Base-by-base conservation (phyloP, 192 early-diverging fungal genomes). In the Gryganskiella cystojenkinii region DNA sequence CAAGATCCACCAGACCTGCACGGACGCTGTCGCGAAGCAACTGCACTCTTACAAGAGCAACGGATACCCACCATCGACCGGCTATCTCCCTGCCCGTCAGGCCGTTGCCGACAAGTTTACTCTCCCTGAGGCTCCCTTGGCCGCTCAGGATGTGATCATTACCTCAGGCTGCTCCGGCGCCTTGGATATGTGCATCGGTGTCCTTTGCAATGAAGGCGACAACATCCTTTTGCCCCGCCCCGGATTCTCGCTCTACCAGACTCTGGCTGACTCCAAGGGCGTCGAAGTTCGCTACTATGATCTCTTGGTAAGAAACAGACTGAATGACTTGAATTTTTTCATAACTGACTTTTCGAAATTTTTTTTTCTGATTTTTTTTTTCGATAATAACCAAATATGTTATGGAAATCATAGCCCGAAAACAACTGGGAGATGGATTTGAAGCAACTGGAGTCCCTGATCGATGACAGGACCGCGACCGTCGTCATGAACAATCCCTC, bases 401-500 rank as follows among this genome's bases (percentile, higher is more conserved):
- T n/a, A n/a, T n/a, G n/a, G n/a, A n/a, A n/a, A n/a, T n/a, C n/a
- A 11, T 79, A 90, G 90, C 91, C 94, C 22, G 88, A 92, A 40
- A 71, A 81, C 50, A 91, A 90, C 69, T 96, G 95, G 95, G 92
- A 95, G 73, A 86, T 87, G 31, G 95, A 96, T 81, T 71, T 96
- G 30, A 87, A 80, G 25, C 90, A 95, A 33, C 70, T 96, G 67
- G 91, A 92, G 68, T 88, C 90, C 4, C 85, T 93, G 62, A 92
- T 96, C 54, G 92, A 97, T 69, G 84, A 87, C 0, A 89, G 93
- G 40, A 97, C 95, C 5, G 87, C 88, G 1, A 90, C 88, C 24
- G 90, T 95, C 44, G 66, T 95, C 40, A 90, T 95, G 82, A 95
- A 95, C 86, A 96, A 95, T 81, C 94, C 95, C 33, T 94, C 92